phyloP scores from a whole-genome alignment of 2,329 filamentous ascomycete species.

The Cordyceps javanica region DNA sequence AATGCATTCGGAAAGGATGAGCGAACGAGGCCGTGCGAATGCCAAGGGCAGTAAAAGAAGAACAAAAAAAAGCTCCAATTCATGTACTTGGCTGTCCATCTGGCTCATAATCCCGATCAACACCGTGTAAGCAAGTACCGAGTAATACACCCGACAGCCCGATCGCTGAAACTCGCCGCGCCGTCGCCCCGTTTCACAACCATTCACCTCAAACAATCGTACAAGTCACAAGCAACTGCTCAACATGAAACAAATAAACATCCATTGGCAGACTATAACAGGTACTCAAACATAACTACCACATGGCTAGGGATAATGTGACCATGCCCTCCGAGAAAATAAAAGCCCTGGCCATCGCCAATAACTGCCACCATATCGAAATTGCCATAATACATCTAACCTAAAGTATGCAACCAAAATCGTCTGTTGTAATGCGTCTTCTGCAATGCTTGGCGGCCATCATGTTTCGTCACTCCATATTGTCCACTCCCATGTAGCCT shows the following conservation, averaged over 20 bases:
- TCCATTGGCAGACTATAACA: constrained; percentile 10
- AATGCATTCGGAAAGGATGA: too few relatives aligned
- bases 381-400: constrained; percentile 9
- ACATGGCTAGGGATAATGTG: constrained; percentile 11
- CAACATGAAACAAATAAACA: neutral
- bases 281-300: constrained; percentile 10
- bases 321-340: constrained; percentile 11
- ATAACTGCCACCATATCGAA: constrained; percentile 12
- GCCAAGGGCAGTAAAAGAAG: too few relatives aligned
- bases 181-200: neutral
- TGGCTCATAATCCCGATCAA: neutral
- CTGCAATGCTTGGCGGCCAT: neutral
- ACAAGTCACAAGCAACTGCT: neutral
- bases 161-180: neutral
- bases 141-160: neutral
- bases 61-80: too few relatives aligned
- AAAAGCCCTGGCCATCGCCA: constrained; percentile 8
- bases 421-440: neutral
- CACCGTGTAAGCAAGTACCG: neutral
- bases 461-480: constrained; percentile 5
- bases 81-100: too few relatives aligned
- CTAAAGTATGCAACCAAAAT: constrained; percentile 10
- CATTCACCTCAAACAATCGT: neutral
- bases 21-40: too few relatives aligned
- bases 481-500: neutral